Evolutionary conservation across 108 stramenopile genomes (phyloP), one percentile per base, ranked within the genome.

Genomic region (Seminavis robusta): DNA sequence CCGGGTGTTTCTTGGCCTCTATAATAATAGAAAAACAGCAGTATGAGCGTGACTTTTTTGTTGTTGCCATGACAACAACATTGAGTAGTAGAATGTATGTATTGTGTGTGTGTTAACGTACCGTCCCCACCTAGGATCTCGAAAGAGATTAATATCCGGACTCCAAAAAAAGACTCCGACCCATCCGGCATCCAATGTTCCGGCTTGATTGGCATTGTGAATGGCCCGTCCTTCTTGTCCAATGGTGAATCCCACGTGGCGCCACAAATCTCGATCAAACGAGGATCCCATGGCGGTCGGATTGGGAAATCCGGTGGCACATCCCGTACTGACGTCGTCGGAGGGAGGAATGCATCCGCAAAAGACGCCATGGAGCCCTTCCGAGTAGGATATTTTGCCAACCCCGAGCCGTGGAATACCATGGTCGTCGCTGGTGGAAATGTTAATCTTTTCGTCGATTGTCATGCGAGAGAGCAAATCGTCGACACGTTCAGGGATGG

Each of bases 61-160:
- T 27, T 11, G 9, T 8, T n/a, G 16, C 13, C 13, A n/a, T 19
- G 9, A 17, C 9, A 17, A 45, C 8, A 8, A 17, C 15, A 16
- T 16, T 8, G 44, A 45, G 9, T n/a, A 8, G 16, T 8, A 8
- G 44, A 15, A 7, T 15, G 16, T 16, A 45, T 15, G 16, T 8
- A 21, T 0, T 46, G 36, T 37, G 13, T 11, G 11, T 10, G 10
- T 37, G 36, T 11, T 10, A 13, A 37, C 36, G 36, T 37, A 13
- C 36, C 87, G 51, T 23, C 87, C 87, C 81, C 81, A 88, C 19
- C 87, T 67, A 11, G 82, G 82, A 63, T 88, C 86, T 34, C 86
- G 60, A 24, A 75, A 70, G 26, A 84, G 56, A 44, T 88, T 88
- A 9, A 88, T 64, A 33, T 74, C 79, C 9, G 86, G 86, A 17